Evolutionary conservation across 2,329 filamentous ascomycete genomes (phyloP).

Genomic region (Fusarium globosum): DNA sequence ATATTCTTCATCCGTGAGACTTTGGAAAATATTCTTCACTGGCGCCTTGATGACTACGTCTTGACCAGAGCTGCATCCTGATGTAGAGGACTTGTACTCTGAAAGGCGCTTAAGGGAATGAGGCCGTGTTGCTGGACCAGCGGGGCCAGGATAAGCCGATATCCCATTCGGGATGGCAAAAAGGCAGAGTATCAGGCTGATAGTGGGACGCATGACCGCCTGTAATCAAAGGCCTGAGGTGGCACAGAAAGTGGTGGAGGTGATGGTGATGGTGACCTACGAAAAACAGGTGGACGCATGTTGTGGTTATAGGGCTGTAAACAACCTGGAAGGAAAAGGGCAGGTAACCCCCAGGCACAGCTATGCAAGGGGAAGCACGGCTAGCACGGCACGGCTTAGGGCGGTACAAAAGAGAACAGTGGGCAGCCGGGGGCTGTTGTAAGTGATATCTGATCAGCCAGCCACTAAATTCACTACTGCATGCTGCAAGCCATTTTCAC

Average conservation of each 20-base stretch:
- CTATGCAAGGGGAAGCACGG: background rate
- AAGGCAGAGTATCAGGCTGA: background rate
- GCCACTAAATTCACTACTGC: background rate
- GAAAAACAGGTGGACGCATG: background rate
- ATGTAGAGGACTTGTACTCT: background rate
- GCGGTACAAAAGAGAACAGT: too few species aligned
- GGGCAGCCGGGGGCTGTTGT: background rate
- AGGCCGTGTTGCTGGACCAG: constrained; percentile 12
- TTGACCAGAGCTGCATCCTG: background rate
- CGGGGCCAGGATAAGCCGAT: background rate
- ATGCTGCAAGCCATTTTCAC: background rate
- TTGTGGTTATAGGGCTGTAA: background rate
- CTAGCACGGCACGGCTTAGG: background rate
- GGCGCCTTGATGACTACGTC: constrained; percentile 3
- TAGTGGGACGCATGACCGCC: background rate
- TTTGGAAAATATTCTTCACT: constrained; percentile 22
- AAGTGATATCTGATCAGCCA: background rate
- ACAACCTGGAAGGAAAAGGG: background rate
- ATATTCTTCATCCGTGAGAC: constrained; percentile 27
- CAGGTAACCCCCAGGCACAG: background rate
- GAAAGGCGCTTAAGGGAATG: constrained; percentile 22
- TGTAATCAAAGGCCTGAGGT: background rate
- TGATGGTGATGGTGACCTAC: background rate
- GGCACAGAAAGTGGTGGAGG: background rate
- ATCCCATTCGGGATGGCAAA: background rate